A percentile compares a stretch with the other conserved stretches of the same genome.
phyloP scores from a whole-genome alignment of 148 eudicot genomes.

The Heliosperma pusillum region DNA sequence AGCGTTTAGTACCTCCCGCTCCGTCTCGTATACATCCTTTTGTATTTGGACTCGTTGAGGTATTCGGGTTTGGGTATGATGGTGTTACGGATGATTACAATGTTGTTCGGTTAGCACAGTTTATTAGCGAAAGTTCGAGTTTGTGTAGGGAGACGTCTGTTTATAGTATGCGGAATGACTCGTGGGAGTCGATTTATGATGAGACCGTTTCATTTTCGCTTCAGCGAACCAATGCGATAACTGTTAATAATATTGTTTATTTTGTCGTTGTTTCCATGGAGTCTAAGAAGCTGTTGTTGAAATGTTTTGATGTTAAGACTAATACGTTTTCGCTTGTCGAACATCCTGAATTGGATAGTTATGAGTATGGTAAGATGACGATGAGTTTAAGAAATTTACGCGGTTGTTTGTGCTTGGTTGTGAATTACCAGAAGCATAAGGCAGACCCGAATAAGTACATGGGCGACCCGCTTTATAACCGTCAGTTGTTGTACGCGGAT shows the following conservation, averaged over 20 bases:
- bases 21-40: not conserved
- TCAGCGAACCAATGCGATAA: not conserved
- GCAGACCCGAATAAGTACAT: not conserved
- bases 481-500: constrained; percentile 2
- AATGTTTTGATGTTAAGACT: constrained; percentile 2
- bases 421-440: not conserved
- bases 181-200: not conserved
- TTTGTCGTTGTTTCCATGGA: not conserved
- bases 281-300: no score
- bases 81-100: not conserved
- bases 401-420: constrained; percentile 10
- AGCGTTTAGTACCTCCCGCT: not conserved
- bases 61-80: not conserved
- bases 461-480: not conserved
- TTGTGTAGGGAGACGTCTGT: not conserved
- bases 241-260: not conserved
- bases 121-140: not conserved
- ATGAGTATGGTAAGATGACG: not conserved
- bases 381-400: not conserved
- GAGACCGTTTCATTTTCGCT: not conserved
- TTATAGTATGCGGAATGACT: not conserved
- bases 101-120: not conserved
- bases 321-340: not conserved
- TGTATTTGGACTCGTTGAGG: not conserved
- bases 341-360: not conserved